Base-by-base conservation (phyloP, 208 protist species). In the Crithidia sp. region DNA sequence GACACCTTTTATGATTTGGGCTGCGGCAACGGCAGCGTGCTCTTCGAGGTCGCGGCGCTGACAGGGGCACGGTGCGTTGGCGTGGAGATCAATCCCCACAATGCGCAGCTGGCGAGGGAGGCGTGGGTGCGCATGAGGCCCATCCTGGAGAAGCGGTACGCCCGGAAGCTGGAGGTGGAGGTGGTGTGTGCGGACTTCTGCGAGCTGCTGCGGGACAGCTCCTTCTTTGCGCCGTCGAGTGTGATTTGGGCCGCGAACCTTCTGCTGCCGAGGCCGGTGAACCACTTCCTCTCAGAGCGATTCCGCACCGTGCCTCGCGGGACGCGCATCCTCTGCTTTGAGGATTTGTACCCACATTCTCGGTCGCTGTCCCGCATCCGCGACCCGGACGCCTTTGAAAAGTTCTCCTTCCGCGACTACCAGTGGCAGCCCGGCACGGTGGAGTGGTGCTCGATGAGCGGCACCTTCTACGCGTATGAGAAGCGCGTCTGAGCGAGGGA, bases 11-110 rank as follows among this genome's bases (percentile, higher is more conserved):
- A 90, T 53, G 90, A 97, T 67, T 76, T 94, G 53, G 89, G 89
- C 14, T 94, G 92, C 61, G 92, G 90, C 4, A 95, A 94, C 77
- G 91, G 91, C 40, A 94, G 89, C 64, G 91, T 96, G n/a, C 74
- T 96, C 19, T 93, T 96, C 74, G 89, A 96, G 59, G 87, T 96
- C 5, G 91, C 89, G 7, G 69, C 82, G 12, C 43, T 88, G 74
- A 96, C 91, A 10, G 91, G 91, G 4, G 81, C 78, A 16, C 78
- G 84, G 14, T 93, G 88, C 61, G 82, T 96, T n/a, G 91, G 91
- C 14, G 76, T 96, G 9, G 91, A 96, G 44, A 83, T 96, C 19
- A 90, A 91, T 55, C 67, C 76, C 6, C 79, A 77, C 36, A 96
- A 96, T 60, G 87, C 89, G 16, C 37, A 62, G 40, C 77, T 96